phyloP scores from a whole-genome alignment of 768 basidiomycete species.

The Galerina sulciceps region DNA sequence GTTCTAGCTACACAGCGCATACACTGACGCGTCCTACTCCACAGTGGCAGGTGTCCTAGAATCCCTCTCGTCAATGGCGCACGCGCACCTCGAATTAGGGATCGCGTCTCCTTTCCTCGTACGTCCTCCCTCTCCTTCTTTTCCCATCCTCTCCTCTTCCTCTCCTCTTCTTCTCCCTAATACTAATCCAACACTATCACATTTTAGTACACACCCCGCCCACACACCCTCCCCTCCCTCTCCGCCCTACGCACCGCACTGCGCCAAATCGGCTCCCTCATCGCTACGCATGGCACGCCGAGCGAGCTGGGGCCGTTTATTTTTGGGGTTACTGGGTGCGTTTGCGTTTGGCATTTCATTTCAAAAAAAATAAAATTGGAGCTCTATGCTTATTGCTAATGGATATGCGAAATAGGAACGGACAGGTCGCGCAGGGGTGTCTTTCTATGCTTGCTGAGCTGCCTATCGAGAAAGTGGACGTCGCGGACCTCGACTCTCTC shows the following conservation, averaged over 20 bases:
- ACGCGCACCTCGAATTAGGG: constrained; percentile 78
- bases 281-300: constrained; percentile 63
- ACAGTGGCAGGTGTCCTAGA: constrained; percentile 88
- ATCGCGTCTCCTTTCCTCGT: constrained; percentile 86
- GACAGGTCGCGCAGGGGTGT: constrained; percentile 83
- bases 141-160: too few relatives aligned
- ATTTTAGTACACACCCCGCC: constrained; percentile 81
- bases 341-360: too few relatives aligned
- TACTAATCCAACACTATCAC: too few relatives aligned
- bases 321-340: constrained; percentile 83
- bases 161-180: too few relatives aligned
- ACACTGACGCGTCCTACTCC: too few relatives aligned
- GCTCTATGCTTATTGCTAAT: too few relatives aligned
- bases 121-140: too few relatives aligned
- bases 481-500: constrained; percentile 60
- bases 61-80: constrained; percentile 77
- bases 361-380: too few relatives aligned
- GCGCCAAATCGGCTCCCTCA: constrained; percentile 57
- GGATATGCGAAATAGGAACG: too few relatives aligned
- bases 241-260: constrained; percentile 55
- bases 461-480: constrained; percentile 61
- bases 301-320: constrained; percentile 73
- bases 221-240: constrained; percentile 72
- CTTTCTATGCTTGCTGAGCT: constrained; percentile 74
- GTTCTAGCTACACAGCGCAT: too few relatives aligned